Base-by-base conservation (phyloP, 202 grass and related monocot species). In the Dendrocalamus latiflorus region DNA sequence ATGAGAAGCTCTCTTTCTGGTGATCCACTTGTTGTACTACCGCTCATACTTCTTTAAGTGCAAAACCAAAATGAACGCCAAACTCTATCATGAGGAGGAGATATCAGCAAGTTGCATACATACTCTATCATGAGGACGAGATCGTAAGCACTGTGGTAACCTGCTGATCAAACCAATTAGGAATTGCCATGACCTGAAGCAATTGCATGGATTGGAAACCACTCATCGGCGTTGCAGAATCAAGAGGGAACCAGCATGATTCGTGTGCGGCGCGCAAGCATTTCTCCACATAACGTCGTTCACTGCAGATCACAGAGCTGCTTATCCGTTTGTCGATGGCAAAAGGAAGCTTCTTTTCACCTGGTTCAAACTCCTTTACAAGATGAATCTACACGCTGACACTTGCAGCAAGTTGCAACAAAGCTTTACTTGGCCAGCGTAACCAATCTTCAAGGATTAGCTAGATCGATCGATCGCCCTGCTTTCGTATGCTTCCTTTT, bases 231-330 rank as follows among this genome's bases (percentile, higher is more conserved):
- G 16, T 61, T 48, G 2, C 21, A 42, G 33, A 39, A n/a, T n/a
- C n/a, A n/a, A n/a, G n/a, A n/a, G n/a, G n/a, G n/a, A n/a, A n/a
- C n/a, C n/a, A n/a, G n/a, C n/a, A n/a, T n/a, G n/a, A n/a, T 56
- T 33, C 21, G 44, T 73, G 80, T 2, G 56, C 2, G 45, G 70
- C 12, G 48, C 61, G 71, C 37, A 30, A 76, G 61, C 71, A 43
- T 75, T 84, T 84, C 59, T 84, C 70, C 71, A 53, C 81, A 30
- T 76, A 67, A 66, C 12, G 5, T 1, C 5, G 58, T 13, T 11
- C 25, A 3, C 30, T 41, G 33, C 69, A 64, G 20, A 54, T 11
- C 58, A 25, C 47, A 53, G 33, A 6, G 11, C 24, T 51, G 44
- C 45, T 56, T 10, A 38, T 14, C 70, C 9, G 44, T 15, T 34